Evolutionary conservation across 2,329 filamentous ascomycete species (phyloP), one percentile per base, ranked within the genome.

Genomic region (Botrytis medusae): DNA sequence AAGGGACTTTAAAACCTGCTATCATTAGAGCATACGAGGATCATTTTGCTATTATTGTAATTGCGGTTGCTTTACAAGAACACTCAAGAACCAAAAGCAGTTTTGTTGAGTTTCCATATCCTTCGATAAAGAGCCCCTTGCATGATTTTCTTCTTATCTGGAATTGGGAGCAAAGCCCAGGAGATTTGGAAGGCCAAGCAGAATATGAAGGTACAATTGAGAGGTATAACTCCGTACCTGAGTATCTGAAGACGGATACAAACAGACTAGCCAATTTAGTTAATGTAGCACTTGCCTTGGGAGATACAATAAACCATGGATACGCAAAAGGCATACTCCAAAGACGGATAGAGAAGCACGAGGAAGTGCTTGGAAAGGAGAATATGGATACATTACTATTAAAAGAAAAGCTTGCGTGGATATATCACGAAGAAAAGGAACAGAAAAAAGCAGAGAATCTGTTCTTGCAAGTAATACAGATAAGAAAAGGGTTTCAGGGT

Each of bases 371-470:
- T 32, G 62, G n/a, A 32, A 4, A 1, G 25, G 42, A 14, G 1
- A 46, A 2, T 14, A 1, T 46, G 8, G 18, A 32, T 46, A 22
- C 25, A 3, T 29, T 64, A 34, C n/a, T 42, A 44, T 32, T 46
- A 16, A 46, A 64, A 64, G 62, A 64, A 14, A 32, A 2, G 2
- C 62, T 64, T 46, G n/a, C 16, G 14, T 32, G 40, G 42, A 42
- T 46, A 16, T 44, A 32, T 29, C 3, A 14, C 18, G 1, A n/a
- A 4, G 0, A 60, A 14, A 0, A 32, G 9, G 1, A 22, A 1
- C 3, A 2, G n/a, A 22, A 2, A 2, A 10, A 14, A 29, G 42
- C 40, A 25, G 18, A 64, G 4, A 0, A 25, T 16, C 9, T 25
- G 5, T 46, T 46, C 1, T 14, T 46, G 42, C n/a, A 46, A 12